phyloP scores from a whole-genome alignment of 1,284 basidiomycete species.

The Coniophora puteana region DNA sequence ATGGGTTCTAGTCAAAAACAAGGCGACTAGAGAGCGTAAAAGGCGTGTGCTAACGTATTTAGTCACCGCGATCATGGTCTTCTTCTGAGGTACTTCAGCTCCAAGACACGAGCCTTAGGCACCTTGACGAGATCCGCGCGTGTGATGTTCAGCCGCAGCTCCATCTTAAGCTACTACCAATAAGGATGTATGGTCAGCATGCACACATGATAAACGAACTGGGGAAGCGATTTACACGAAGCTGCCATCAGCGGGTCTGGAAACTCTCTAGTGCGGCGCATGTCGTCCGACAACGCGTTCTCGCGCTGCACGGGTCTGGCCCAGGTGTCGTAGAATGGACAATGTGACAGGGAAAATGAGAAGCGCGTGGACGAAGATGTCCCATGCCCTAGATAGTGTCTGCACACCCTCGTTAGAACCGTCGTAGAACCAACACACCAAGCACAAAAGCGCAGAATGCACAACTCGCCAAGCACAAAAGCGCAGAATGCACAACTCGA shows the following conservation, averaged over 20 bases:
- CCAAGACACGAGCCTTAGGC: no score
- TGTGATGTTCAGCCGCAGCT: conserved; percentile 61
- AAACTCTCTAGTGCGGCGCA: conserved; percentile 85
- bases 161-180: conserved; percentile 68
- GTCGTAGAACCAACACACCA: neutral
- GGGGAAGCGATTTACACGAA: conserved; percentile 57
- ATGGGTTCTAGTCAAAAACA: no score
- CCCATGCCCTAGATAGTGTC: conserved; percentile 92
- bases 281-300: conserved; percentile 79
- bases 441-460: conserved; percentile 7
- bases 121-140: conserved; percentile 68
- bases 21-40: no score
- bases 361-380: conserved; percentile 92
- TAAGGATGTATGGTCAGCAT: neutral
- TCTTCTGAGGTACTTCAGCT: no score
- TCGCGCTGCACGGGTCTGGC: conserved; percentile 78
- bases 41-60: no score
- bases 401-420: no score
- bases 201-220: neutral
- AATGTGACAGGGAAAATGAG: conserved; percentile 91
- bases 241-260: conserved; percentile 88
- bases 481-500: conserved; percentile 94
- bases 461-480: conserved; percentile 85
- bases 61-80: no score
- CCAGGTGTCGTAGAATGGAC: conserved; percentile 81